These are phyloP conservation scores for Rhododendron kiyosumense DNA, from an alignment of 148 eudicot genomes.

Conservation along the genomic window DNA sequence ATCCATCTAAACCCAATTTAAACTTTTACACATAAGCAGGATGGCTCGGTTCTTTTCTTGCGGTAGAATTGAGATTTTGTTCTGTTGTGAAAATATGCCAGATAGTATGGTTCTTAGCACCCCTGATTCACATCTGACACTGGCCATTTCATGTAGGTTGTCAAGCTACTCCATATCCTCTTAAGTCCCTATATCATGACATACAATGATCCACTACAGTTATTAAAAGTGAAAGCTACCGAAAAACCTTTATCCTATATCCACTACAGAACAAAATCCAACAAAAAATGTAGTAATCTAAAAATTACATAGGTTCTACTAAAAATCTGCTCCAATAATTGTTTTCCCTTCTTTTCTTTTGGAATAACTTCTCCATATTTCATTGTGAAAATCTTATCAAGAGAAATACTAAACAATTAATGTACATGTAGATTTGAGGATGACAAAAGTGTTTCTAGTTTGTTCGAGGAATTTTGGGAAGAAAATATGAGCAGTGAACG, in stretches of 20 bases:
- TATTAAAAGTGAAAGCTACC: neutral
- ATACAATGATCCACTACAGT: neutral
- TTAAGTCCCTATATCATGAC: neutral
- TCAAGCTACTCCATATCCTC: neutral
- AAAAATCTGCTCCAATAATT: neutral
- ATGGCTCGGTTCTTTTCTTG: neutral
- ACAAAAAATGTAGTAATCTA: neutral
- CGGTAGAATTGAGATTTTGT: neutral
- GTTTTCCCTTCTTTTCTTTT: neutral
- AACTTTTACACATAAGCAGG: neutral
- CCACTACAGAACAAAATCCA: neutral
- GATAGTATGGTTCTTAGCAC: neutral
- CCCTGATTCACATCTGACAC: neutral
- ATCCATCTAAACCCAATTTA: neutral
- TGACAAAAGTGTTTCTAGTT: slow-evolving; percentile 67
- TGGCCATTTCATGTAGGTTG: neutral
- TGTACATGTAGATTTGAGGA: slow-evolving; percentile 81
- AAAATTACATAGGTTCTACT: neutral
- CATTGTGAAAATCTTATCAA: neutral
- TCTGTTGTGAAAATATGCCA: neutral
- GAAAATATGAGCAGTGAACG: slow-evolving; percentile 88
- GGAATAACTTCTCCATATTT: neutral
- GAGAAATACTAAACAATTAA: neutral
- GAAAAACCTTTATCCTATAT: neutral
- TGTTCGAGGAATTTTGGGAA: slow-evolving; percentile 93